Conservation (phyloP, 257 asterid genomes). For the Capsicum baccatum region DNA sequence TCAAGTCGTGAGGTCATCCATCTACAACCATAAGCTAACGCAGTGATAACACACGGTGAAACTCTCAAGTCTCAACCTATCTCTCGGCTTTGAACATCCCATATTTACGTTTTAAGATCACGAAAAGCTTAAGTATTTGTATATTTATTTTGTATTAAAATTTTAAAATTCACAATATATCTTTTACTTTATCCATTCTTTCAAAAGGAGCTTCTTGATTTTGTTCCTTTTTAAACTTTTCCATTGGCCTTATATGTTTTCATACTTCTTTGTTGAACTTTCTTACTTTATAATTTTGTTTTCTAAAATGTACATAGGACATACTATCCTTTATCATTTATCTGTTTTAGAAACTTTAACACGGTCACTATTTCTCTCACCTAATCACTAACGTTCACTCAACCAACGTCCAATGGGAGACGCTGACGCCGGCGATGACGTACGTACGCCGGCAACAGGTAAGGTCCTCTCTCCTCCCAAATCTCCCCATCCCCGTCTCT, state of each 20-base stretch:
- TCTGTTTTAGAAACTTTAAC: no score
- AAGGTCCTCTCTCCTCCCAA: no score
- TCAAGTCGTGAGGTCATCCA: neutral
- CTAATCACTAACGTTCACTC: no score
- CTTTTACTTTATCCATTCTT: neutral
- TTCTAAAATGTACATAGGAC: neutral
- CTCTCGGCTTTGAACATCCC: neutral
- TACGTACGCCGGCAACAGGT: no score
- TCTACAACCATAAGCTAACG: neutral
- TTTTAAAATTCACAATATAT: neutral
- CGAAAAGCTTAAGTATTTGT: neutral
- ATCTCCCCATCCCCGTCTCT: no score
- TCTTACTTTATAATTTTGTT: neutral
- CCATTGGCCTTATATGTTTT: neutral
- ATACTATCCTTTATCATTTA: neutral
- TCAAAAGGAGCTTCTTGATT: neutral
- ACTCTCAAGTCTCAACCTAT: neutral
- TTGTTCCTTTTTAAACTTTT: constrained; percentile 1
- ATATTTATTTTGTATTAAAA: neutral
- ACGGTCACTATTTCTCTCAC: no score
- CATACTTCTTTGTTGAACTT: neutral
- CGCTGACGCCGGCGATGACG: no score
- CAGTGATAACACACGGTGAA: neutral
- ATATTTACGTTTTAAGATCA: neutral
- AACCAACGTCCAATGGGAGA: no score